Evolutionary conservation across 2,329 filamentous ascomycete species (phyloP), one percentile per base, ranked within the genome.

Genomic region (Fusarium gaditjirri): DNA sequence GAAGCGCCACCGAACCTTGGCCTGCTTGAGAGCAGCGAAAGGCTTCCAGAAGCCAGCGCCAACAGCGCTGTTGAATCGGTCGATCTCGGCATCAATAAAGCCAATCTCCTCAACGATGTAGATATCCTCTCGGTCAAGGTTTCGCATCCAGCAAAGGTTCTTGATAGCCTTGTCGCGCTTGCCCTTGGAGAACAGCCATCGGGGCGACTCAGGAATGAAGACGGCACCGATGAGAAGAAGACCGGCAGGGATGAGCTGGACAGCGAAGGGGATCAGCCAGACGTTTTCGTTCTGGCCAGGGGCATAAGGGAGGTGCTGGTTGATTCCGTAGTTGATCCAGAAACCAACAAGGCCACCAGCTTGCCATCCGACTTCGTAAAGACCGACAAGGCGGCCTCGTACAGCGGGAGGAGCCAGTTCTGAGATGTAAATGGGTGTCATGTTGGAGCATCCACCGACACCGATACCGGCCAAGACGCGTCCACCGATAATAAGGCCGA

Each of bases 21-120:
- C 84, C 72, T 88, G 82, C 73, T 84, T 86, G 63, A 86, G 84
- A 27, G 88, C 84, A 12, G 84, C 83, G 82, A 94, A 93, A 0
- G 92, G 91, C 81, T 91, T 90, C 90, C 90, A 94, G 85, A 94
- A 94, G 6, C 92, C 92, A 21, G 88, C 81, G 13, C 92, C 92
- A 49, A 94, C 88, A 35, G 88, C 86, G 6, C 83, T 78, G 49
- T 87, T 84, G 80, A 92, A 91, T 23, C 89, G 83, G 69, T 93
- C 91, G 23, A 94, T 83, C 17, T 93, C 91, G 21, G 87, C 85
- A 56, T 94, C 92, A 68, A 95, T 91, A 70, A 87, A 90, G 61
- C 86, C 85, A 29, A 95, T 84, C 80, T 95, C 93, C 78, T 95
- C 92, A 3, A 91, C 82, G 65, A 95, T 91, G 79, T 94, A 94